A percentile compares a stretch with the other conserved stretches of the same genome.
Evolutionary conservation across 2,329 filamentous ascomycete genomes (phyloP).

Genomic region (Cytospora piceicola): DNA sequence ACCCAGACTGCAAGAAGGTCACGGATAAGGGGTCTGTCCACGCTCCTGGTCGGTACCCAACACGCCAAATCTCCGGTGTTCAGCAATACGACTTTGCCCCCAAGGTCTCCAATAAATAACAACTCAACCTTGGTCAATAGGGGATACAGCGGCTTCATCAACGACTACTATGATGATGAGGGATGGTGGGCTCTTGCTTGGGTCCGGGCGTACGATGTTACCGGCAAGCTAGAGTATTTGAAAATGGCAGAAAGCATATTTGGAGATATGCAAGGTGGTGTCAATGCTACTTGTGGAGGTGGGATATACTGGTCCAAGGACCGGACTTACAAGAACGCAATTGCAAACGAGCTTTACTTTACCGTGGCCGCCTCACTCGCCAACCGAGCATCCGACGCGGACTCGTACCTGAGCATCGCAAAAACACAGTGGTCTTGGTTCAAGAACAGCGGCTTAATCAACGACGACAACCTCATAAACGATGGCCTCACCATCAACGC

Average conservation of each 20-base stretch:
- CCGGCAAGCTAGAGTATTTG: constrained; percentile 51
- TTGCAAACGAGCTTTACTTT: constrained; percentile 61
- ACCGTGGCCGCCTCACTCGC: constrained; percentile 57
- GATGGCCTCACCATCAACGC: constrained; percentile 53
- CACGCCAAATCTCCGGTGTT: constrained; percentile 39
- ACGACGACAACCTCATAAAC: constrained; percentile 52
- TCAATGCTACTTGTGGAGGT: constrained; percentile 52
- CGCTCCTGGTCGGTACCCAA: constrained; percentile 44
- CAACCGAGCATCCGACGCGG: constrained; percentile 46
- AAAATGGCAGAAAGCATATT: constrained; percentile 56
- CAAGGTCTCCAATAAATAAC: constrained; percentile 21
- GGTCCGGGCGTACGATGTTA: constrained; percentile 59
- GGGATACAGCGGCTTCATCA: constrained; percentile 53
- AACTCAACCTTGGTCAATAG: constrained; percentile 34
- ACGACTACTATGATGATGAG: constrained; percentile 64
- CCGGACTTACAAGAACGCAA: constrained; percentile 54
- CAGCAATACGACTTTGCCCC: neutral
- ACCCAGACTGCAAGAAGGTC: constrained; percentile 45
- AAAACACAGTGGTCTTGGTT: constrained; percentile 57
- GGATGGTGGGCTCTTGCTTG: constrained; percentile 66
- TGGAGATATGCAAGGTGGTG: constrained; percentile 55
- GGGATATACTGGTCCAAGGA: constrained; percentile 63
- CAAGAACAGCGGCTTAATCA: constrained; percentile 53
- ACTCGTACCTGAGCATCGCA: constrained; percentile 52
- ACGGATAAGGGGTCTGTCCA: constrained; percentile 34